Evolutionary conservation across 441 rosid species (phyloP).

Genomic region (Euphorbia schlechtendalii): DNA sequence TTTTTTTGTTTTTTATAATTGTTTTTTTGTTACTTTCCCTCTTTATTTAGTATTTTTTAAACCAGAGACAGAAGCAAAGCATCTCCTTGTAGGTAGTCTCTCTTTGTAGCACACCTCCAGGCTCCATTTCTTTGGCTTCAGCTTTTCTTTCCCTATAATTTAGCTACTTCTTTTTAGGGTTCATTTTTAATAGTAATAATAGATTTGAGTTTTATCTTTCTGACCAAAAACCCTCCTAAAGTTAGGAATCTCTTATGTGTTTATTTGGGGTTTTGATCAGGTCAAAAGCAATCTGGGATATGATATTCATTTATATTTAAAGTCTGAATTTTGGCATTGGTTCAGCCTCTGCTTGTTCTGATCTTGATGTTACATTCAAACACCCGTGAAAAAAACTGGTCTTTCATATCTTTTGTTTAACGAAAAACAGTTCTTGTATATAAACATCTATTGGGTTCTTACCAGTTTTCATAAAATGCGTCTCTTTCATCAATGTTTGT

Average conservation of each 20-base stretch:
- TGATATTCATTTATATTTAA: slow-evolving; percentile 3
- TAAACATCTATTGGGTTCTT: neutral
- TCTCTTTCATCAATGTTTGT: neutral
- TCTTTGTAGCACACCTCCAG: slow-evolving; percentile 21
- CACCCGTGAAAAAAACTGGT: neutral
- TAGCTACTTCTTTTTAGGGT: slow-evolving; percentile 14
- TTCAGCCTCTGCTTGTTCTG: slow-evolving; percentile 1
- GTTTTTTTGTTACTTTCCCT: neutral
- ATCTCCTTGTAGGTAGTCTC: slow-evolving; percentile 36
- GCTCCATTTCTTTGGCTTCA: slow-evolving; percentile 26
- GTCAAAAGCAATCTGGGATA: slow-evolving; percentile 23
- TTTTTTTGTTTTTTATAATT: neutral
- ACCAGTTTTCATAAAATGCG: slow-evolving; percentile 1
- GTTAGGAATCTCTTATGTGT: slow-evolving; percentile 36
- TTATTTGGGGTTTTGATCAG: slow-evolving; percentile 10
- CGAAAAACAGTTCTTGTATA: neutral
- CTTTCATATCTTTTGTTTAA: neutral
- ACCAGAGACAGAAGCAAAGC: slow-evolving; percentile 60
- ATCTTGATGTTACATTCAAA: neutral
- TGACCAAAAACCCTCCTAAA: slow-evolving; percentile 25
- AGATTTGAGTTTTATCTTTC: slow-evolving; percentile 12
- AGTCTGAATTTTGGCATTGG: slow-evolving; percentile 2
- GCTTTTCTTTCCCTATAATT: slow-evolving; percentile 50
- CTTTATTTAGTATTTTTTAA: neutral
- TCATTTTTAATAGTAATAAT: too few relatives aligned